phyloP scores from a whole-genome alignment of 805 yeast genomes.

The Starmerella vitae region DNA sequence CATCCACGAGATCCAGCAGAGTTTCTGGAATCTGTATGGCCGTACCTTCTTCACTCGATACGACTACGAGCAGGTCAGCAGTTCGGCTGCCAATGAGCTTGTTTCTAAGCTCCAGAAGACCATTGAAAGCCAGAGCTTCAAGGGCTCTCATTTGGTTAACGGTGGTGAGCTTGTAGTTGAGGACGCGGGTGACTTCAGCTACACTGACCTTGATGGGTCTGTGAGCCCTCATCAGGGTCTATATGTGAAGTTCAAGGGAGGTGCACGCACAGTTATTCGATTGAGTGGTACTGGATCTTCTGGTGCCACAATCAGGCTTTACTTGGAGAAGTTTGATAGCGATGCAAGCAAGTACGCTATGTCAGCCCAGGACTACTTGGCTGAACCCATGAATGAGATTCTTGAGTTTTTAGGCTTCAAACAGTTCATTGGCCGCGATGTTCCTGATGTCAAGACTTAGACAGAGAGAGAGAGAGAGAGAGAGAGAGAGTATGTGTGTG shows the following conservation, averaged over 20 bases:
- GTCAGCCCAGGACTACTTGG: slow-evolving; percentile 56
- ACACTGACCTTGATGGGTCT: slow-evolving; percentile 89
- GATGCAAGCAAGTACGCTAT: slow-evolving; percentile 38
- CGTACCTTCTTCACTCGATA: slow-evolving; percentile 94
- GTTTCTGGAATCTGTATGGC: slow-evolving; percentile 86
- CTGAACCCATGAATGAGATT: slow-evolving; percentile 47
- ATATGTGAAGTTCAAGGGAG: slow-evolving; percentile 64
- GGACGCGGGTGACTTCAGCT: slow-evolving; percentile 78
- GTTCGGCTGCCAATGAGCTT: slow-evolving; percentile 61
- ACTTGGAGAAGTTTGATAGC: slow-evolving; percentile 66
- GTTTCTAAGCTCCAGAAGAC: slow-evolving; percentile 38
- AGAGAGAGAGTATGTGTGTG: too few relatives aligned
- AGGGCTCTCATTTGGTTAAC: slow-evolving; percentile 37
- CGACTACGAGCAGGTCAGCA: slow-evolving; percentile 74
- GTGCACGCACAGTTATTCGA: slow-evolving; percentile 76
- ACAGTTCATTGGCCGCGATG: slow-evolving; percentile 61
- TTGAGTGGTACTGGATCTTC: slow-evolving; percentile 95
- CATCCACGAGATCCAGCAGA: slow-evolving; percentile 63
- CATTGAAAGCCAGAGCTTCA: slow-evolving; percentile 26
- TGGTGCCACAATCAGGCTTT: slow-evolving; percentile 91
- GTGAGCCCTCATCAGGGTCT: slow-evolving; percentile 82
- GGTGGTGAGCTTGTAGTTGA: slow-evolving; percentile 39
- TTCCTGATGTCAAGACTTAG: slow-evolving; percentile 80
- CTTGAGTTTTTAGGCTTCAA: slow-evolving; percentile 57
- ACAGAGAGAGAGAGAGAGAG: background rate